Evolutionary conservation across 768 basidiomycete genomes (phyloP), one percentile per base, ranked within the genome.

Genomic region (Panellus pusillus): DNA sequence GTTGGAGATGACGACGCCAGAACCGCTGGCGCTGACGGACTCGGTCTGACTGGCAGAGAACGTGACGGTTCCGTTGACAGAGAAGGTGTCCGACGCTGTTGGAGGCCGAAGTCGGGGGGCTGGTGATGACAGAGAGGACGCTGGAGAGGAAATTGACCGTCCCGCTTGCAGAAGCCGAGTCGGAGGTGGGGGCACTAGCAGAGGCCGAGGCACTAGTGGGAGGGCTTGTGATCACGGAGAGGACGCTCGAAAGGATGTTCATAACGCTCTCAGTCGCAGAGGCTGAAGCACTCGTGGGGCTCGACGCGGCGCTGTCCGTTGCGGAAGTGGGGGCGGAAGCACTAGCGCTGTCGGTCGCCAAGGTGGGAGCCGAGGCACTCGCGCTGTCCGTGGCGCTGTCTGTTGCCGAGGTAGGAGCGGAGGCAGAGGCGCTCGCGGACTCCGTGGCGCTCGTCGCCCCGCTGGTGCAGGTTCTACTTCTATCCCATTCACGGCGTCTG

Each of bases 401-500:
- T 11, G 19, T 40, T 6, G 43, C 15, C 24, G 47, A 35, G 3
- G 24, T 11, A 9, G 17, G 17, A 9, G n/a, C 44, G 13, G 29
- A 31, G 6, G 17, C 31, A 15, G 44, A 46, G 4, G 44, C 18
- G 9, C 14, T 35, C 24, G 24, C 24, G 24, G 24, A 24, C 3
- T 35, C 32, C 14, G 44, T 17, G 2, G 3, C 24, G 32, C 13
- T 47, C 35, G 15, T 19, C 24, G 24, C 6, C 6, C 24, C 24
- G 24, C 32, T 35, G 7, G 32, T 14, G 2, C 32, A 46, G 63
- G 64, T 29, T 44, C 42, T 13, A 12, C 36, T 20, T 44, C 36
- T 13, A 12, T 27, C n/a, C 44, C 55, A 39, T 50, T 68, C 52
- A 37, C 61, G 51, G 48, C 44, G 19, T 51, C 24, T 24, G 24